Base-by-base conservation (phyloP, 2,329 filamentous ascomycete genomes). In the Cercospora sp. region DNA sequence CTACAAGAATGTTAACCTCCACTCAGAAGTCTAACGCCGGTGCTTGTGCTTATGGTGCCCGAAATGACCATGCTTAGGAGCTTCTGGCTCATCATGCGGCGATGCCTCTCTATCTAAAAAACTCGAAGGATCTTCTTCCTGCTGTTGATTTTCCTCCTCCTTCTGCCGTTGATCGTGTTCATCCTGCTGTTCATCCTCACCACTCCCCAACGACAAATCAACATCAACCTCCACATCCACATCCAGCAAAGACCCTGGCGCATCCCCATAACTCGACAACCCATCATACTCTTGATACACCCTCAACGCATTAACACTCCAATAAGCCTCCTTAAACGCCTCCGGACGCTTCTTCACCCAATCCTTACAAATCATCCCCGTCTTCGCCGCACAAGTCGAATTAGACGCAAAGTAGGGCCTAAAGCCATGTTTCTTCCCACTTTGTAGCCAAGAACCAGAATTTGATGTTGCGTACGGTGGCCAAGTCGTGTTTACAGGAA, bases 281-380 rank as follows among this genome's bases (percentile, higher is more conserved):
- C 45, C 45, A 51, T 51, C 45, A 20, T 20, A 13, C 26, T 58
- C 42, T 68, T 79, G 71, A 72, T 80, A 83, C 12, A 82, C 79
- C 59, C 76, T 75, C 33, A 83, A 68, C 16, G 74, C 78, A 66
- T 79, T 80, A 70, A 83, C 77, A 18, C 73, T 73, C 81, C 80
- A 83, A 73, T 80, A 83, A 0, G 80, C 75, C 16, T 79, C 75
- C 42, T 68, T 72, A 64, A 81, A 81, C n/a, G 73, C 75, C 2
- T 67, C 58, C 2, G 78, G 77, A 67, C 80, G 78, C 62, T 77
- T 75, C 58, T 68, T 66, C 18, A 80, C 79, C 57, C 69, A 80
- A 13, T 68, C 68, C 13, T 75, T 65, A 70, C 79, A 81, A 1
- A 69, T 72, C 26, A 31, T 58, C 45, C 45, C 60, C 26, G 73